phyloP scores from a whole-genome alignment of 108 stramenopile species.

The Nannochloropsis oceanica region DNA sequence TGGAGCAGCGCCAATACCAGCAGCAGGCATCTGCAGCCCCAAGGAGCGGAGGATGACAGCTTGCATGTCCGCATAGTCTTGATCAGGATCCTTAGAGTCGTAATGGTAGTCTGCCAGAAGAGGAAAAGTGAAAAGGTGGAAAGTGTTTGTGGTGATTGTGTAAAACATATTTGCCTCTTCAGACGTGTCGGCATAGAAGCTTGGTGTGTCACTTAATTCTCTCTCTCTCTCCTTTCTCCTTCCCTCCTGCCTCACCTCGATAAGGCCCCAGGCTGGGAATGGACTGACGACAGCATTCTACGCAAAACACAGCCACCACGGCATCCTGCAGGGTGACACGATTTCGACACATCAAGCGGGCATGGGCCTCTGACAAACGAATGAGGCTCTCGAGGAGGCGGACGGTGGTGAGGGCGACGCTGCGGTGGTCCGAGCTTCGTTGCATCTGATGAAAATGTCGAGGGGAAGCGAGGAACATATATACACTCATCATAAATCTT shows the following conservation, averaged over 20 bases:
- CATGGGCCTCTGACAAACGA: conserved; percentile 84
- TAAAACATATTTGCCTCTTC: background rate
- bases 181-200: too few species aligned
- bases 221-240: too few species aligned
- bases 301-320: background rate
- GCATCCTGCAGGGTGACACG: background rate
- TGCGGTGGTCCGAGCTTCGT: background rate
- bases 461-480: conserved; percentile 7
- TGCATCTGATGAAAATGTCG: conserved; percentile 55
- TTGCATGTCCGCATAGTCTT: background rate
- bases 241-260: too few species aligned
- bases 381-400: conserved; percentile 82
- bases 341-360: conserved; percentile 74
- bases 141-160: background rate
- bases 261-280: background rate
- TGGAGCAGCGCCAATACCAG: background rate
- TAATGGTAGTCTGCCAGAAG: background rate
- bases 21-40: background rate
- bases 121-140: background rate
- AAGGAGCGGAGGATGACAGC: background rate
- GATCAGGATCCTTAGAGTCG: background rate
- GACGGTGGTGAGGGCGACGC: conserved; percentile 59
- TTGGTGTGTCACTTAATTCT: too few species aligned
- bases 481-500: conserved; percentile 50
- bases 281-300: background rate